Conservation (phyloP, 345 rosid genomes). For the Gynandropsis gynandra region DNA sequence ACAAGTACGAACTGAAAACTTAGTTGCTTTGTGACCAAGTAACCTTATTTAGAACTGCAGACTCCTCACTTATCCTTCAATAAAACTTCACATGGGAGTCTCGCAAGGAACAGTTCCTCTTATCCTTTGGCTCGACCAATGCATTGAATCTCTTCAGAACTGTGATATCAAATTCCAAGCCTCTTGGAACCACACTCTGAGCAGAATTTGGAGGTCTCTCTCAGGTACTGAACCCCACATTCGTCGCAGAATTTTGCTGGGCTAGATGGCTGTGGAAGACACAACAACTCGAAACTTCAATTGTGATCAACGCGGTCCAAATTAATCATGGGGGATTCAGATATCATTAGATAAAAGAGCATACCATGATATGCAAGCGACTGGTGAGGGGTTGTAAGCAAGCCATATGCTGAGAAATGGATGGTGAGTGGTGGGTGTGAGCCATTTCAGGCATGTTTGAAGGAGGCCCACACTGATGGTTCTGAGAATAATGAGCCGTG, state of each 20-base stretch:
- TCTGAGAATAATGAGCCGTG: slow-evolving; percentile 53
- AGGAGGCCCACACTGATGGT: slow-evolving; percentile 59
- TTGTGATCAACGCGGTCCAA: not conserved
- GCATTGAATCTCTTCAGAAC: not conserved
- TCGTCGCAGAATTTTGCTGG: slow-evolving; percentile 85
- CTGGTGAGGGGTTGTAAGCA: slow-evolving; percentile 74
- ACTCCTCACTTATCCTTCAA: too few species aligned
- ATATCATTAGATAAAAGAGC: slow-evolving; percentile 21
- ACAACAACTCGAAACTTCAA: slow-evolving; percentile 10
- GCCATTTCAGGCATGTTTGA: slow-evolving; percentile 52
- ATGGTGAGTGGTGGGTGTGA: slow-evolving; percentile 60
- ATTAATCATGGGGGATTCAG: not conserved
- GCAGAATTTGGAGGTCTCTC: slow-evolving; percentile 92
- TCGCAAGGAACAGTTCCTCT: too few species aligned
- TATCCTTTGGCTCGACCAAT: too few species aligned
- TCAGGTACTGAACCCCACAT: slow-evolving; percentile 72
- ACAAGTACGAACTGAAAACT: too few species aligned
- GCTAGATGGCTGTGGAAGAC: slow-evolving; percentile 39
- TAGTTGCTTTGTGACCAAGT: not conserved
- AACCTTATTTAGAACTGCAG: not conserved
- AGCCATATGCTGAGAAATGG: slow-evolving; percentile 73
- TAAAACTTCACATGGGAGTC: too few species aligned
- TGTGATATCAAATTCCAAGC: slow-evolving; percentile 44
- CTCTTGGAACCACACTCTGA: slow-evolving; percentile 90
- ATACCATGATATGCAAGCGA: slow-evolving; percentile 63